phyloP scores from a whole-genome alignment of 2,329 filamentous ascomycete genomes.

The Parastagonospora avenae region DNA sequence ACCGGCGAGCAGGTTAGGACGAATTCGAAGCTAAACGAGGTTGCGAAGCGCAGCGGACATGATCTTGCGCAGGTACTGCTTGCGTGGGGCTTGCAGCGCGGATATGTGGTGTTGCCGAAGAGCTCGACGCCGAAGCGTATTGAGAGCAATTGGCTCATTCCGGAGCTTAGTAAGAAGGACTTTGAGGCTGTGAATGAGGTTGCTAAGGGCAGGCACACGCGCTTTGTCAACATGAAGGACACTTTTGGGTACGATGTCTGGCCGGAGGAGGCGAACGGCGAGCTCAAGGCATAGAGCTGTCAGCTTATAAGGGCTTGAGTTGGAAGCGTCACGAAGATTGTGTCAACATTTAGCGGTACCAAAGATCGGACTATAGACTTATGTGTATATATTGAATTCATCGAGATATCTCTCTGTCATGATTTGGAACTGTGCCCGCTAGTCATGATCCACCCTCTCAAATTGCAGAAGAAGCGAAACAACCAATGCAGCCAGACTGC shows the following conservation, averaged over 20 bases:
- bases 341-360: conserved; percentile 29
- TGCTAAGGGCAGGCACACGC: conserved; percentile 67
- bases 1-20: conserved; percentile 72
- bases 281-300: conserved; percentile 27
- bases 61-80: conserved; percentile 81
- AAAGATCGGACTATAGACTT: conserved; percentile 14
- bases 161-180: conserved; percentile 60
- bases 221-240: conserved; percentile 84
- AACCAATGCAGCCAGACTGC: too few species aligned
- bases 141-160: conserved; percentile 68
- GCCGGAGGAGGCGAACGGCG: conserved; percentile 47
- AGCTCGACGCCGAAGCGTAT: conserved; percentile 49
- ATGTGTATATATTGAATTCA: conserved; percentile 16
- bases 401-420: neutral
- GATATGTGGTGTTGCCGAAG: conserved; percentile 49
- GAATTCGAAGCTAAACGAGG: conserved; percentile 67
- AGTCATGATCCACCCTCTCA: too few species aligned
- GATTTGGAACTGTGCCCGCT: too few species aligned
- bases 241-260: conserved; percentile 74
- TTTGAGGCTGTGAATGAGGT: conserved; percentile 67
- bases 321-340: conserved; percentile 5
- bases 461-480: too few species aligned
- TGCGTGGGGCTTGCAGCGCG: conserved; percentile 82
- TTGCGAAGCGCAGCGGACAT: conserved; percentile 76
- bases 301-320: neutral